Evolutionary conservation across 2,329 filamentous ascomycete species (phyloP).

Genomic region (Dothiorella sarmentorum): DNA sequence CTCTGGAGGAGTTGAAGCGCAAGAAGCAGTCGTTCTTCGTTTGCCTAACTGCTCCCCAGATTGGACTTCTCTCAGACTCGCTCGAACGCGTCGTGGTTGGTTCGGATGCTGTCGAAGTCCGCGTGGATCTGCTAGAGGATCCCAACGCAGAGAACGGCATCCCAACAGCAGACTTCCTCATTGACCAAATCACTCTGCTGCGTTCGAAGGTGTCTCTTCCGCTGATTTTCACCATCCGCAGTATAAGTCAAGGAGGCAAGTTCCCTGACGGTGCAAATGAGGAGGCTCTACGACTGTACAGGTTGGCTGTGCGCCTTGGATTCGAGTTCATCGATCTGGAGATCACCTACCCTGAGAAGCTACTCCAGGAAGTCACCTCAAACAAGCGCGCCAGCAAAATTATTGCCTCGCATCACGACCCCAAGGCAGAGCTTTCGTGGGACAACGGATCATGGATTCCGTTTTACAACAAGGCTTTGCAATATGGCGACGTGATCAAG

Average conservation of each 20-base stretch:
- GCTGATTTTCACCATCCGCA: slow-evolving; percentile 89
- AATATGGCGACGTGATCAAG: slow-evolving; percentile 92
- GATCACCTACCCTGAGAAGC: slow-evolving; percentile 75
- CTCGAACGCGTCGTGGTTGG: slow-evolving; percentile 75
- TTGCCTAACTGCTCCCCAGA: slow-evolving; percentile 76
- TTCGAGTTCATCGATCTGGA: slow-evolving; percentile 93
- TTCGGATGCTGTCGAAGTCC: slow-evolving; percentile 86
- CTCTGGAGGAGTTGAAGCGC: slow-evolving; percentile 58
- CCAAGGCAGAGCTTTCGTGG: slow-evolving; percentile 76
- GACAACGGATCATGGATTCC: slow-evolving; percentile 87
- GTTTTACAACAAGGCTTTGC: slow-evolving; percentile 83
- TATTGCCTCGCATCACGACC: slow-evolving; percentile 95
- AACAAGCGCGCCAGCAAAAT: slow-evolving; percentile 73
- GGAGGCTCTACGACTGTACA: slow-evolving; percentile 72
- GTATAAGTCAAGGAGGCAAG: slow-evolving; percentile 77
- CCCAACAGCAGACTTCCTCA: slow-evolving; percentile 70
- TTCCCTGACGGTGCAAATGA: slow-evolving; percentile 75
- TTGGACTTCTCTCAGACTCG: slow-evolving; percentile 60
- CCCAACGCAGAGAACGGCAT: slow-evolving; percentile 55
- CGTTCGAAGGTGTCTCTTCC: slow-evolving; percentile 70
- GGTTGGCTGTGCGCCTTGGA: slow-evolving; percentile 73
- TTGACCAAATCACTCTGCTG: slow-evolving; percentile 75
- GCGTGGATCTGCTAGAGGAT: slow-evolving; percentile 86
- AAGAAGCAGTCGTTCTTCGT: slow-evolving; percentile 83
- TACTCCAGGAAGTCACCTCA: slow-evolving; percentile 66